Evolutionary conservation across 805 yeast species (phyloP).

Genomic region (Yarrowia sp.): DNA sequence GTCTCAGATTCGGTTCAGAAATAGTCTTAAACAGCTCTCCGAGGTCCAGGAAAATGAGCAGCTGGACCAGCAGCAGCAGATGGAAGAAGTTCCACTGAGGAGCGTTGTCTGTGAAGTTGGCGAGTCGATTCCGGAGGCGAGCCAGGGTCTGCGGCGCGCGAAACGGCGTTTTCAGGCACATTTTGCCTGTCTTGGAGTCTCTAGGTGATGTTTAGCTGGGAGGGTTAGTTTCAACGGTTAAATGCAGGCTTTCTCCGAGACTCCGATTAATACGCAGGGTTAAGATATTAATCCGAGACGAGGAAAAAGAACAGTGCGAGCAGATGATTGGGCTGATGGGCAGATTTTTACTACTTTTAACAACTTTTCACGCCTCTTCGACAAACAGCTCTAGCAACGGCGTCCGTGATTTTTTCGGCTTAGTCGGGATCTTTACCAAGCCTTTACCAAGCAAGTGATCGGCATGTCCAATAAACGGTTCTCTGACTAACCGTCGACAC

Average conservation of each 20-base stretch:
- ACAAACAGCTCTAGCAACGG: no score
- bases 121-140: background rate
- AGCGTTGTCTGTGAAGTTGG: background rate
- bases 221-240: constrained; percentile 6
- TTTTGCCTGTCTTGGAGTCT: background rate
- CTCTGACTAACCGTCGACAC: no score
- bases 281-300: background rate
- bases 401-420: no score
- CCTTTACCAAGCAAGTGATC: no score
- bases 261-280: background rate
- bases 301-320: background rate
- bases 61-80: background rate
- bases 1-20: background rate
- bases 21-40: background rate
- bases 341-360: no score
- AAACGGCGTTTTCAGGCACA: background rate
- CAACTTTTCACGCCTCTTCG: no score
- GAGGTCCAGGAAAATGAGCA: background rate
- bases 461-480: no score
- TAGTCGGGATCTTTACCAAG: no score
- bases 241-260: background rate
- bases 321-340: no score
- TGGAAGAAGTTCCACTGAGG: constrained; percentile 5
- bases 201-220: background rate
- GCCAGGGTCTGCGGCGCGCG: background rate